Evolutionary conservation across 257 asterid species (phyloP).

Genomic region (Orobanche coerulescens): DNA sequence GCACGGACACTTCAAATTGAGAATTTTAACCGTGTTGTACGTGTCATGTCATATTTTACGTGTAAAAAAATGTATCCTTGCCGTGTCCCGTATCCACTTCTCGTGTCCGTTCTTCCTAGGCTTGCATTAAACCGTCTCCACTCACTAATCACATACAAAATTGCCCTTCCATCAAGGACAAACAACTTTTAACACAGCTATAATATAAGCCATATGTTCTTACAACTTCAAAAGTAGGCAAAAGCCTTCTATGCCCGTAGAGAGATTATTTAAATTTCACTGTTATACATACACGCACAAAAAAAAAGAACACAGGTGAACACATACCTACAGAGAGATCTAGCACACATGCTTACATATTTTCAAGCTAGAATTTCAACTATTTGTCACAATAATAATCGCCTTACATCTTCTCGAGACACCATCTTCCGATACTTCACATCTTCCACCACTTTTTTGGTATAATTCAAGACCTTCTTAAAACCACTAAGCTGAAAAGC

Average conservation of each 20-base stretch:
- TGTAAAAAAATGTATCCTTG: too few relatives aligned
- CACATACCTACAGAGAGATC: neutral
- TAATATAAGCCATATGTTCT: constrained; percentile 6
- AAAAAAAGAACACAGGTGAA: neutral
- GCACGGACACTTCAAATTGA: too few relatives aligned
- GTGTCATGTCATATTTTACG: too few relatives aligned
- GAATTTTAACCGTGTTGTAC: too few relatives aligned
- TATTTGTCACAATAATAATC: neutral
- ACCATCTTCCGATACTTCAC: constrained; percentile 75
- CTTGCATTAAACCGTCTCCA: neutral
- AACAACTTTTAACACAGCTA: neutral
- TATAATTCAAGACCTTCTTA: constrained; percentile 94
- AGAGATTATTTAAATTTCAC: neutral
- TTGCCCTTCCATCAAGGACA: constrained; percentile 5
- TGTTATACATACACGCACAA: neutral
- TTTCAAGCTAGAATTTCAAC: constrained; percentile 10
- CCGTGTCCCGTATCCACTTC: too few relatives aligned
- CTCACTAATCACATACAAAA: neutral
- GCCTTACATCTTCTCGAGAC: constrained; percentile 90
- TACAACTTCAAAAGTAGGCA: neutral
- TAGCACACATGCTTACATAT: constrained; percentile 11
- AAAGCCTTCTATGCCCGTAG: neutral
- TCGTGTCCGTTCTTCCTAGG: too few relatives aligned
- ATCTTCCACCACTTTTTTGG: constrained; percentile 84
- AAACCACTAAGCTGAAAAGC: constrained; percentile 94